These are phyloP conservation scores for Citeromyces nyonsensis DNA, from an alignment of 805 yeast species.

Conservation along the genomic window DNA sequence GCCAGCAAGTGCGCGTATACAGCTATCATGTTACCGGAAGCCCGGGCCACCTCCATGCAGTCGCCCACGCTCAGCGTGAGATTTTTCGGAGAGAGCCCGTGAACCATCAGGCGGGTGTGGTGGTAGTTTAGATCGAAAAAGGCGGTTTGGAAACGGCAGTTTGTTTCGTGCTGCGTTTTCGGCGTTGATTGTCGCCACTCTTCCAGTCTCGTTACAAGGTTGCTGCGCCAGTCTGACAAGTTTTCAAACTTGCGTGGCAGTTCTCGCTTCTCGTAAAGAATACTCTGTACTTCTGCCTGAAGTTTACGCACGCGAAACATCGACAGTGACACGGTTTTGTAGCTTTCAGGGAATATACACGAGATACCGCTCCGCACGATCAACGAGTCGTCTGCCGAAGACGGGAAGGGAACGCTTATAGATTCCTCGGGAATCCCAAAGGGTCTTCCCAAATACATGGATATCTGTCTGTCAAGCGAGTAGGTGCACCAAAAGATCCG, in stretches of 20 bases:
- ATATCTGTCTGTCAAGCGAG: slow-evolving; percentile 71
- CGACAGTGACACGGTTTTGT: slow-evolving; percentile 50
- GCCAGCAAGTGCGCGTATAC: slow-evolving; percentile 43
- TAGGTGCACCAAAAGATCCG: slow-evolving; percentile 84
- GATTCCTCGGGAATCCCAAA: slow-evolving; percentile 79
- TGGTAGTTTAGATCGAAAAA: slow-evolving; percentile 65
- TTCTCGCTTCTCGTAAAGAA: slow-evolving; percentile 57
- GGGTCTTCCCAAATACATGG: slow-evolving; percentile 79
- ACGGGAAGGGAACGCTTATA: slow-evolving; percentile 57
- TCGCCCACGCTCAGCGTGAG: slow-evolving; percentile 37
- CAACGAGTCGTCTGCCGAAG: slow-evolving; percentile 57
- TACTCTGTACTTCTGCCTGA: slow-evolving; percentile 64
- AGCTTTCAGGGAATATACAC: slow-evolving; percentile 16
- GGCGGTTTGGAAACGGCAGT: slow-evolving; percentile 57
- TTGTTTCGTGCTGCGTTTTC: slow-evolving; percentile 38
- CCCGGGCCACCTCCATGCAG: slow-evolving; percentile 36
- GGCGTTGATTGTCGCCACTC: slow-evolving; percentile 50
- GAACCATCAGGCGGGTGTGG: slow-evolving; percentile 56
- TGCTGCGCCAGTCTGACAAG: slow-evolving; percentile 47
- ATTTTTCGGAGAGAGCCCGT: slow-evolving; percentile 67
- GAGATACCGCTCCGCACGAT: slow-evolving; percentile 28
- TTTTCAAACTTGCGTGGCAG: slow-evolving; percentile 45
- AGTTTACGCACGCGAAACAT: slow-evolving; percentile 58
- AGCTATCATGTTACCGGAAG: slow-evolving; percentile 52
- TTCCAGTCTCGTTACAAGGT: slow-evolving; percentile 34